Evolutionary conservation across 306 rosid species (phyloP).

Genomic region (Comarum palustre): DNA sequence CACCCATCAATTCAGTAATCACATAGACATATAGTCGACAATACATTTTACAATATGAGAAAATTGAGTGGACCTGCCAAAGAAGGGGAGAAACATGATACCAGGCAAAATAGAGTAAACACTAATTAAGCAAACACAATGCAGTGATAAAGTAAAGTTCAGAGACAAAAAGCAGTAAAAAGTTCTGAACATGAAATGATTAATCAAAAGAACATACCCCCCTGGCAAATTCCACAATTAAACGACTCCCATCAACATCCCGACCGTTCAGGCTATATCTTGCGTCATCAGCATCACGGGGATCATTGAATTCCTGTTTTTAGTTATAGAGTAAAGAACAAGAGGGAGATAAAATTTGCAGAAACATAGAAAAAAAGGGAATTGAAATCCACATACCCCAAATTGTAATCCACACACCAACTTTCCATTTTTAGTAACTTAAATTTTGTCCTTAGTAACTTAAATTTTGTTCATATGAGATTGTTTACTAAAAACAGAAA

Average conservation of each 20-base stretch:
- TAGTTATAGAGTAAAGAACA: conserved; percentile 4
- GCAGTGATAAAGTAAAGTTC: not conserved
- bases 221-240: conserved; percentile 45
- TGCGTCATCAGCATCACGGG: conserved; percentile 53
- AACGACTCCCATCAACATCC: conserved; percentile 44
- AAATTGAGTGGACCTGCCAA: not conserved
- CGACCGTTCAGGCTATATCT: conserved; percentile 46
- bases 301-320: conserved; percentile 39
- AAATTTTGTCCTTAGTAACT: too few relatives aligned
- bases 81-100: not conserved
- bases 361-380: not conserved
- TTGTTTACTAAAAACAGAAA: too few relatives aligned
- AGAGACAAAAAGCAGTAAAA: not conserved
- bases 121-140: not conserved
- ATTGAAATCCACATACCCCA: too few relatives aligned
- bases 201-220: conserved; percentile 34
- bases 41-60: not conserved
- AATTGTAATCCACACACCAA: too few relatives aligned
- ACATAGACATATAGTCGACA: not conserved
- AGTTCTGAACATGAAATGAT: not conserved
- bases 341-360: conserved; percentile 13
- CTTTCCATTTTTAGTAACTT: too few relatives aligned
- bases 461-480: too few relatives aligned
- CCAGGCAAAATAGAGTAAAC: not conserved
- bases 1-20: not conserved